Evolutionary conservation across 331 rosid species (phyloP).

Genomic region (Erythrophleum ivorense): DNA sequence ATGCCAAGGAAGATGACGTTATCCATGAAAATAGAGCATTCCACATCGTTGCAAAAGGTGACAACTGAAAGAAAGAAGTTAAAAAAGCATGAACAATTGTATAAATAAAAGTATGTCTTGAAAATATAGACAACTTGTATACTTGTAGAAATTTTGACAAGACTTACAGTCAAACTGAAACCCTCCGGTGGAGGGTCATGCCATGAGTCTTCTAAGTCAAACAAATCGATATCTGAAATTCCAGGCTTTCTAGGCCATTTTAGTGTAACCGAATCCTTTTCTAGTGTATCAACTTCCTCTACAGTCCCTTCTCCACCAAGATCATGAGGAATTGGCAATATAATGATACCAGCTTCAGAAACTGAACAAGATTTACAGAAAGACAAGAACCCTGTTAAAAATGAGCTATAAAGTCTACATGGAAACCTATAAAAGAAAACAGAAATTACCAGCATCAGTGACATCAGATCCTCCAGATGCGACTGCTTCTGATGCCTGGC

Average conservation of each 20-base stretch:
- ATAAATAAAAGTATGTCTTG: slow-evolving; percentile 1
- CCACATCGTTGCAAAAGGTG: slow-evolving; percentile 90
- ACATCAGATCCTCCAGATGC: slow-evolving; percentile 59
- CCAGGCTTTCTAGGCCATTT: slow-evolving; percentile 80
- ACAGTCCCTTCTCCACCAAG: slow-evolving; percentile 49
- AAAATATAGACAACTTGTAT: slow-evolving; percentile 28
- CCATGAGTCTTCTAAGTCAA: slow-evolving; percentile 78
- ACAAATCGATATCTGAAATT: slow-evolving; percentile 55
- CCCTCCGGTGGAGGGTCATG: slow-evolving; percentile 88
- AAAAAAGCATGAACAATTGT: neutral
- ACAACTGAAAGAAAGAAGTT: slow-evolving; percentile 59
- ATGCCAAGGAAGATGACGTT: slow-evolving; percentile 81
- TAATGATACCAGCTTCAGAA: slow-evolving; percentile 75
- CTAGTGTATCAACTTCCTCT: slow-evolving; percentile 53
- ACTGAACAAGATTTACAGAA: slow-evolving; percentile 52
- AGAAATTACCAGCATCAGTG: slow-evolving; percentile 68
- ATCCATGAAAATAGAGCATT: slow-evolving; percentile 82
- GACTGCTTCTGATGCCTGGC: slow-evolving; percentile 76
- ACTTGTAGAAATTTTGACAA: neutral
- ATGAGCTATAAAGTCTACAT: slow-evolving; percentile 36
- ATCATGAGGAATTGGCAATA: slow-evolving; percentile 61
- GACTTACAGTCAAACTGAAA: slow-evolving; percentile 74
- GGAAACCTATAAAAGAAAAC: slow-evolving; percentile 36
- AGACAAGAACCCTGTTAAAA: neutral
- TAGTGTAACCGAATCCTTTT: slow-evolving; percentile 53